Percentiles rank a stretch among this genome's conserved stretches.
These are phyloP conservation scores for Exophiala viscosa DNA, from an alignment of 2,329 filamentous ascomycete species.

Conservation along the genomic window DNA sequence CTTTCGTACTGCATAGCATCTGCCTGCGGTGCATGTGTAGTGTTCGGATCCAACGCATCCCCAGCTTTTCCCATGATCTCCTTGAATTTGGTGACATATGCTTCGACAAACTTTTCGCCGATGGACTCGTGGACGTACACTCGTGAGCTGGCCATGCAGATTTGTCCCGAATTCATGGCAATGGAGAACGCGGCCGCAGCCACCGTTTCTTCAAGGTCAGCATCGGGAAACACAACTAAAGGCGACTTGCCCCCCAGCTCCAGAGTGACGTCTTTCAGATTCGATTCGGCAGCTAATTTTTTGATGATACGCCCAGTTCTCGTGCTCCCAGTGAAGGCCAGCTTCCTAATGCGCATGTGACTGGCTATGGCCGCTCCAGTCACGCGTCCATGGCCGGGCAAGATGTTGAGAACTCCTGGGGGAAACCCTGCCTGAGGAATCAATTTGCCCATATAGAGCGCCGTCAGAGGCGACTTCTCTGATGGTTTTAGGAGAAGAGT, in stretches of 20 bases:
- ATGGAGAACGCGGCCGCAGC: slow-evolving; percentile 31
- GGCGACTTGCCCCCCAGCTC: slow-evolving; percentile 66
- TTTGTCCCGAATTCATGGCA: slow-evolving; percentile 21
- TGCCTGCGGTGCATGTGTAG: slow-evolving; percentile 18
- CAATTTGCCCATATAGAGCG: slow-evolving; percentile 60
- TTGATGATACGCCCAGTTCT: slow-evolving; percentile 38
- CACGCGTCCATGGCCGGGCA: slow-evolving; percentile 29
- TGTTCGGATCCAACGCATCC: slow-evolving; percentile 5
- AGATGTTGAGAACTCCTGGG: slow-evolving; percentile 58
- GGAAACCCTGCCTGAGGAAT: slow-evolving; percentile 72
- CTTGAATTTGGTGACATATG: not conserved
- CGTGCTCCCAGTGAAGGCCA: slow-evolving; percentile 39
- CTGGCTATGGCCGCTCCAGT: slow-evolving; percentile 33
- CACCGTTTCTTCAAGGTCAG: slow-evolving; percentile 30
- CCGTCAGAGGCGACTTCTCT: slow-evolving; percentile 55
- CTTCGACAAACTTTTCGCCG: slow-evolving; percentile 15
- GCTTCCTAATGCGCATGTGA: slow-evolving; percentile 41
- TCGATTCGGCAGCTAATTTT: slow-evolving; percentile 36
- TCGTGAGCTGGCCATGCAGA: slow-evolving; percentile 16
- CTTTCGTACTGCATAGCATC: slow-evolving; percentile 16
- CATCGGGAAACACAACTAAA: slow-evolving; percentile 39
- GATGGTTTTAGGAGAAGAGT: slow-evolving; percentile 55
- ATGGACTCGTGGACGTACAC: slow-evolving; percentile 16
- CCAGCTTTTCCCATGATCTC: slow-evolving; percentile 2
- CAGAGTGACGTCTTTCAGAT: slow-evolving; percentile 57